These are phyloP conservation scores for Heterobasidion parviporum DNA, from an alignment of 1,284 basidiomycete species.

Conservation along the genomic window DNA sequence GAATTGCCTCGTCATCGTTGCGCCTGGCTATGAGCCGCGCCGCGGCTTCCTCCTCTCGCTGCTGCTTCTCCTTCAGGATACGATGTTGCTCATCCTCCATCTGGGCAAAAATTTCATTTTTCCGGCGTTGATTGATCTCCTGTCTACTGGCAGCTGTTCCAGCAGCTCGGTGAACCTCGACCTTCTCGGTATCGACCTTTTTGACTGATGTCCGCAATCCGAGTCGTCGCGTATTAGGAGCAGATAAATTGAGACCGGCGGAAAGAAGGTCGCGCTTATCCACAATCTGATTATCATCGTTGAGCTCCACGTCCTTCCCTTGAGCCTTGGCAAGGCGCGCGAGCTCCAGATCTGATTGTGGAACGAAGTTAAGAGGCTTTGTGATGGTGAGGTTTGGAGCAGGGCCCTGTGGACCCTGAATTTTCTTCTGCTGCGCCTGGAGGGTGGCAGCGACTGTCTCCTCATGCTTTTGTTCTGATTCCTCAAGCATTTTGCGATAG, in stretches of 20 bases:
- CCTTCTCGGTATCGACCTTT: slow-evolving; percentile 22
- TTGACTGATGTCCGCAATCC: slow-evolving; percentile 30
- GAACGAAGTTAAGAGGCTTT: slow-evolving; percentile 54
- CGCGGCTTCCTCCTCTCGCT: slow-evolving; percentile 48
- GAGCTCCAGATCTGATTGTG: slow-evolving; percentile 62
- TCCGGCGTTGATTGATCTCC: slow-evolving; percentile 77
- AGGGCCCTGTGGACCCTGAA: slow-evolving; percentile 57
- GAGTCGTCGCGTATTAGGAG: slow-evolving; percentile 65
- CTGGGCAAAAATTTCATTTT: slow-evolving; percentile 66
- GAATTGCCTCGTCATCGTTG: slow-evolving; percentile 64
- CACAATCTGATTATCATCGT: slow-evolving; percentile 96
- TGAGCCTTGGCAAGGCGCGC: slow-evolving; percentile 59
- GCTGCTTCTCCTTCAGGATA: slow-evolving; percentile 46
- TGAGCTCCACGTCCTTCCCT: slow-evolving; percentile 89
- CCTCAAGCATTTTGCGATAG: slow-evolving; percentile 78
- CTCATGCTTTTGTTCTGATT: slow-evolving; percentile 75
- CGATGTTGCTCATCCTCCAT: slow-evolving; percentile 64
- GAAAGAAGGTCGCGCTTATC: slow-evolving; percentile 90
- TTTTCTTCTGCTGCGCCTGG: slow-evolving; percentile 31
- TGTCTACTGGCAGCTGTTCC: slow-evolving; percentile 70
- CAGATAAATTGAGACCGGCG: slow-evolving; percentile 88
- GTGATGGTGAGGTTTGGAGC: slow-evolving; percentile 59
- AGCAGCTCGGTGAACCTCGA: slow-evolving; percentile 56
- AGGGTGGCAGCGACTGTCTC: slow-evolving; percentile 72
- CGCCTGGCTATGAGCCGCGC: slow-evolving; percentile 52